Evolutionary conservation across 192 early-diverging fungal species (phyloP).

Genomic region (Umbelopsis sp.): DNA sequence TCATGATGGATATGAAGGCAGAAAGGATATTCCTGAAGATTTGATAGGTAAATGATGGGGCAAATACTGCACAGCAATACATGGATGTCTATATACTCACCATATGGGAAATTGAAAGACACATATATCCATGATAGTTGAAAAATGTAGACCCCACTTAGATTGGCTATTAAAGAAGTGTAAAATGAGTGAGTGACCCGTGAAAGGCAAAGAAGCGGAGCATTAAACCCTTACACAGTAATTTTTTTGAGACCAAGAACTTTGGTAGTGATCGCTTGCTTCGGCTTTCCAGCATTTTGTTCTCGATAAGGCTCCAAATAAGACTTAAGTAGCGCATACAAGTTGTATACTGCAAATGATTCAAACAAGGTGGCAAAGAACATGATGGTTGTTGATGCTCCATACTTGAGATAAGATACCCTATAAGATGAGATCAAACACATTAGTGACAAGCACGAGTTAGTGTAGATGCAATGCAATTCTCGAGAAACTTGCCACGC

Average conservation of each 20-base stretch:
- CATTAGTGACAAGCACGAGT: not conserved
- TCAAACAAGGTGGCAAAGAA: constrained; percentile 41
- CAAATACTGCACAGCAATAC: not conserved
- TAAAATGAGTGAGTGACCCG: not conserved
- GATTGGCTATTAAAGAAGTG: constrained; percentile 25
- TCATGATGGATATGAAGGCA: constrained; percentile 36
- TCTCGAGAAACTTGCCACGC: constrained; percentile 22
- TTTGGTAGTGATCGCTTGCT: constrained; percentile 21
- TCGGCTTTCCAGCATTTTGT: constrained; percentile 15
- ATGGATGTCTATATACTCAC: constrained; percentile 17
- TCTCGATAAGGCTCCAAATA: constrained; percentile 36
- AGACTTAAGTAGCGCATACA: constrained; percentile 31
- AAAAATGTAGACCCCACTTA: constrained; percentile 44
- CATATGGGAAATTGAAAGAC: constrained; percentile 43
- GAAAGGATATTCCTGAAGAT: constrained; percentile 32
- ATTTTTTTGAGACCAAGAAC: constrained; percentile 26
- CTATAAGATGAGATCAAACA: not conserved
- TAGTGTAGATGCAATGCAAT: not conserved
- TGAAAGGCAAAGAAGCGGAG: not conserved
- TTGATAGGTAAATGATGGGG: not conserved
- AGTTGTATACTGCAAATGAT: constrained; percentile 42
- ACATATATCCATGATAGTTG: constrained; percentile 35
- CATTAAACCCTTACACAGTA: constrained; percentile 26
- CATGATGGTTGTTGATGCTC: constrained; percentile 37
- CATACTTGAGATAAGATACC: constrained; percentile 35